Evolutionary conservation across 2,329 filamentous ascomycete genomes (phyloP).

Genomic region (Alternaria novae-zelandiae): DNA sequence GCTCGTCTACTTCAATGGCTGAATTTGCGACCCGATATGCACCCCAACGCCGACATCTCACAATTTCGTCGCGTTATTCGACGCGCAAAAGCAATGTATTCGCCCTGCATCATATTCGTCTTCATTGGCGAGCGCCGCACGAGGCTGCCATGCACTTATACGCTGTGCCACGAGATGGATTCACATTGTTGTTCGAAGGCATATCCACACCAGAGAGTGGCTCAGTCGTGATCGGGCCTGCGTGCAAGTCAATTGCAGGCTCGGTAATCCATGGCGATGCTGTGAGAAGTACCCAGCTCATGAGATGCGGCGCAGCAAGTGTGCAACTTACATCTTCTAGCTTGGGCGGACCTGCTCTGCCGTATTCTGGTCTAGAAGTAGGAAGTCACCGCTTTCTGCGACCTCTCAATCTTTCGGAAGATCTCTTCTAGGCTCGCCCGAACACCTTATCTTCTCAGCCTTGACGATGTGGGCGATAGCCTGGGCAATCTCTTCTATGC

Average conservation of each 20-base stretch:
- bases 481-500: too few species aligned
- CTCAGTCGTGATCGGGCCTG: background rate
- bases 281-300: background rate
- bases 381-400: too few species aligned
- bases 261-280: background rate
- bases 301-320: too few species aligned
- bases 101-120: background rate
- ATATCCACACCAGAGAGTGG: background rate
- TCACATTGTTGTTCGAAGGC: background rate
- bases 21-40: background rate
- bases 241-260: background rate
- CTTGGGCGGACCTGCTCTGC: too few species aligned
- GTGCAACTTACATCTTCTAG: too few species aligned
- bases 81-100: background rate
- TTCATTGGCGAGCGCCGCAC: background rate
- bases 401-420: too few species aligned
- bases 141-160: background rate
- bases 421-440: too few species aligned
- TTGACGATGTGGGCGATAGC: too few species aligned
- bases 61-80: background rate
- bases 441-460: too few species aligned
- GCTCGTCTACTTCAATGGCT: background rate
- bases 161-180: background rate
- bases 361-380: too few species aligned
- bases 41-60: background rate